Evolutionary conservation across 768 basidiomycete species (phyloP).

Genomic region (Leccinum sublutescens): DNA sequence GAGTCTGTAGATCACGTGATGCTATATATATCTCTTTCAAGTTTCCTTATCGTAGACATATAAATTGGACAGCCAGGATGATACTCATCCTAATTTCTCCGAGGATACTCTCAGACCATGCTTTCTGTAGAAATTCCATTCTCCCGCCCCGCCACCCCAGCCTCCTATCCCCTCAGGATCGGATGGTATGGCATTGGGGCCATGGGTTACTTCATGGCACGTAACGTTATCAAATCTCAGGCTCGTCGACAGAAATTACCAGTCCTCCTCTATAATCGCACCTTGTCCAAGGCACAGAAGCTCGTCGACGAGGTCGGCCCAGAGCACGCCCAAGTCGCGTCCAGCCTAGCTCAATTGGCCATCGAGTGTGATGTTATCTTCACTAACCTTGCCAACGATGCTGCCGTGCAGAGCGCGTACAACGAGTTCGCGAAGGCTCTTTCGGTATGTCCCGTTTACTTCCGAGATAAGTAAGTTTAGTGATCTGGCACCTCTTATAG

Average conservation of each 20-base stretch:
- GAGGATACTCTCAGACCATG: slow-evolving; percentile 6
- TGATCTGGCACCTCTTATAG: slow-evolving; percentile 26
- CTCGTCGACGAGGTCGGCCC: slow-evolving; percentile 56
- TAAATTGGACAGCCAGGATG: slow-evolving; percentile 7
- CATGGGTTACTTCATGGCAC: slow-evolving; percentile 77
- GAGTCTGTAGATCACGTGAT: slow-evolving; percentile 16
- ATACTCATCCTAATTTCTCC: neutral
- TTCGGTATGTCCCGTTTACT: slow-evolving; percentile 38
- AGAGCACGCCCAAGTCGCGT: slow-evolving; percentile 53
- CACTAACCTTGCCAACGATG: slow-evolving; percentile 71
- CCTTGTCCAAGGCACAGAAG: slow-evolving; percentile 54
- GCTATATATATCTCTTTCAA: neutral
- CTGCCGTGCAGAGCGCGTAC: slow-evolving; percentile 64
- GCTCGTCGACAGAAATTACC: slow-evolving; percentile 34
- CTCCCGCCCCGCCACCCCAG: slow-evolving; percentile 60
- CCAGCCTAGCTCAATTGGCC: slow-evolving; percentile 57
- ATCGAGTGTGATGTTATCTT: slow-evolving; percentile 71
- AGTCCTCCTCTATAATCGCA: slow-evolving; percentile 78
- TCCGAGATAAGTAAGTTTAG: neutral
- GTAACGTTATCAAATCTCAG: slow-evolving; percentile 66
- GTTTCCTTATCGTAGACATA: neutral
- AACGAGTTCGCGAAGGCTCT: slow-evolving; percentile 57
- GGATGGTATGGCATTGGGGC: slow-evolving; percentile 54
- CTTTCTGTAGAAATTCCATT: slow-evolving; percentile 39
- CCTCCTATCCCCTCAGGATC: slow-evolving; percentile 36